Base-by-base conservation (phyloP, 2,329 filamentous ascomycete genomes). In the Triangularia verruculosa region DNA sequence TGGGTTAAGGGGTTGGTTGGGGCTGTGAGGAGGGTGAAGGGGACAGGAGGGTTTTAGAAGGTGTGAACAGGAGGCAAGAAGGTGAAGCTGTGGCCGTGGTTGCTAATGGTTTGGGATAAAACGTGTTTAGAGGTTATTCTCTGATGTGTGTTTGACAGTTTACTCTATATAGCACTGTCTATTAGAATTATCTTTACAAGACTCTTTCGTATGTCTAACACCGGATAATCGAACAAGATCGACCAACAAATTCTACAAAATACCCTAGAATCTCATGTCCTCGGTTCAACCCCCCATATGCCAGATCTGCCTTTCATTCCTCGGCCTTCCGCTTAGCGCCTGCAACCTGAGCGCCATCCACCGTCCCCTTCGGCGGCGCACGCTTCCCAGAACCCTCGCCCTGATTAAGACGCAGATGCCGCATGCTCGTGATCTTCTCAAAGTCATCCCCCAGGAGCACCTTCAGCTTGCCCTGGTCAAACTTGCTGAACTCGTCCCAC, bases 1-100 rank as follows among this genome's bases (percentile, higher is more conserved):
- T 87, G 85, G 85, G 79, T 81, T 0, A 86, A 82, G 73, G 85
- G 86, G 0, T 69, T 86, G 17, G 71, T 84, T 25, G 86, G 86
- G 0, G 83, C 84, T 2, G 77, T 88, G 3, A 81, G 86, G 70
- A 77, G 86, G 61, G 82, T 88, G 5, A 77, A 82, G 66, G 86
- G 85, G 4, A 78, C 76, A 13, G 84, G 84, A 1, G 83, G 82
- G 0, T 87, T 86, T 68, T 85, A 24, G 57, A 59, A 47, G n/a
- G n/a, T n/a, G n/a, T n/a, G n/a, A n/a, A n/a, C n/a, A 7, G 15
- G 2, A 13, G 15, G 34, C 13, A 4, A 5, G 34, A 15, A 15
- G 34, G 34, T 39, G 15, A 28, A 28, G 27, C 5, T 4, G 27
- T 28, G 27, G 9, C 4, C 4, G 27, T 28, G 4, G 27, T 4